Evolutionary conservation across 2,329 filamentous ascomycete genomes (phyloP).

Genomic region (Penicillium sp.): DNA sequence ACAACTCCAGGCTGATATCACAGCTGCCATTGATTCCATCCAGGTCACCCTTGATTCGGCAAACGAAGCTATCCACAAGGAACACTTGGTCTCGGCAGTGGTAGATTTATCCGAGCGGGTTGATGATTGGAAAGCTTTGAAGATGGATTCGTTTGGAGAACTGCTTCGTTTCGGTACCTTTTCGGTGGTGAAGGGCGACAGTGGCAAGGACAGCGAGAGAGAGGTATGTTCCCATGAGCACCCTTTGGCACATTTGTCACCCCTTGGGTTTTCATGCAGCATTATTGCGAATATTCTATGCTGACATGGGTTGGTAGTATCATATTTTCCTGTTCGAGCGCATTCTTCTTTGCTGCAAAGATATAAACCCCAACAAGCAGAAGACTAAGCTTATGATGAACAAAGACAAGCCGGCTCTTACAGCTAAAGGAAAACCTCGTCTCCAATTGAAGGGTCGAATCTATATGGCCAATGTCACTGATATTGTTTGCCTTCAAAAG

Average conservation of each 20-base stretch:
- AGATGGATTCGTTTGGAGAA: slow-evolving; percentile 86
- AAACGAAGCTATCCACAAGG: slow-evolving; percentile 86
- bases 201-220: slow-evolving; percentile 82
- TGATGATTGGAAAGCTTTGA: slow-evolving; percentile 95
- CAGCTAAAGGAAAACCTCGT: slow-evolving; percentile 70
- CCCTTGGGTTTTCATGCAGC: neutral
- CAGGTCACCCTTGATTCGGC: slow-evolving; percentile 79
- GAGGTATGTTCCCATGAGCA: slow-evolving; percentile 60
- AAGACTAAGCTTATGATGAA: slow-evolving; percentile 61
- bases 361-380: slow-evolving; percentile 79
- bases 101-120: slow-evolving; percentile 79
- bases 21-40: slow-evolving; percentile 74
- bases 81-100: slow-evolving; percentile 78
- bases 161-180: slow-evolving; percentile 86
- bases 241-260: neutral
- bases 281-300: neutral
- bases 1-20: slow-evolving; percentile 68
- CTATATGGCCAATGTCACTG: slow-evolving; percentile 98
- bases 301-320: slow-evolving; percentile 59
- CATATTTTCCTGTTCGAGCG: slow-evolving; percentile 96
- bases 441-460: slow-evolving; percentile 95
- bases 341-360: slow-evolving; percentile 96
- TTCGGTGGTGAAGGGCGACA: slow-evolving; percentile 76
- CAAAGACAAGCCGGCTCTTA: slow-evolving; percentile 70
- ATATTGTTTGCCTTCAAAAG: slow-evolving; percentile 83